Percentiles rank a stretch among this genome's conserved stretches.
Evolutionary conservation across 192 early-diverging fungal species (phyloP).

Genomic region (Geosiphon pyriformis): DNA sequence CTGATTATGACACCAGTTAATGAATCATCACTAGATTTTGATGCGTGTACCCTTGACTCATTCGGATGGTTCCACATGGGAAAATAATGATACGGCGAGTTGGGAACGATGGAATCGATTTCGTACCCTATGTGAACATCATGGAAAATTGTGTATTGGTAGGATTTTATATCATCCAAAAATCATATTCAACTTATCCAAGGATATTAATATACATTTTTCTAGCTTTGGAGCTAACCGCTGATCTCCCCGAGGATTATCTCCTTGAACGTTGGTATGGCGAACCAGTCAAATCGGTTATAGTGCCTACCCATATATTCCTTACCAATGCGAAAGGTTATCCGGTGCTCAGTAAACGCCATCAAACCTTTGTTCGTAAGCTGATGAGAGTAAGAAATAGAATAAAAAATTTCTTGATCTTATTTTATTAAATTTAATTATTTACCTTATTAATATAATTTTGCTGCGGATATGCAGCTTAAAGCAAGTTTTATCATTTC

Average conservation of each 20-base stretch:
- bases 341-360: constrained; percentile 77
- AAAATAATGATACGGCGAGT: constrained; percentile 28
- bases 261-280: constrained; percentile 69
- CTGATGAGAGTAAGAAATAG: constrained; percentile 36
- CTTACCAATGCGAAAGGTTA: constrained; percentile 73
- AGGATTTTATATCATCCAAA: neutral
- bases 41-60: constrained; percentile 45
- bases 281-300: constrained; percentile 77
- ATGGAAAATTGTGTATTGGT: constrained; percentile 58
- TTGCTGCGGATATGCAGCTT: neutral
- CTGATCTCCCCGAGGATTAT: constrained; percentile 43
- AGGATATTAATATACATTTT: too few relatives aligned
- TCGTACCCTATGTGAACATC: constrained; percentile 64
- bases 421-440: constrained; percentile 16
- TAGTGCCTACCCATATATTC: constrained; percentile 71
- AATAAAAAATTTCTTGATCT: constrained; percentile 21
- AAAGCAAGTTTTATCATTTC: constrained; percentile 31
- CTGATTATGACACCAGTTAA: constrained; percentile 26
- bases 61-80: constrained; percentile 15
- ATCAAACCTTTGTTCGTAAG: constrained; percentile 64
- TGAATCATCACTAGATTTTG: constrained; percentile 39
- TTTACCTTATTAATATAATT: neutral
- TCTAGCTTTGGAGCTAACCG: constrained; percentile 53
- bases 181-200: neutral
- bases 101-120: constrained; percentile 84